Evolutionary conservation across 495 filamentous ascomycete genomes (phyloP), one percentile per base, ranked within the genome.

Genomic region (Tetracladium marchalianum): DNA sequence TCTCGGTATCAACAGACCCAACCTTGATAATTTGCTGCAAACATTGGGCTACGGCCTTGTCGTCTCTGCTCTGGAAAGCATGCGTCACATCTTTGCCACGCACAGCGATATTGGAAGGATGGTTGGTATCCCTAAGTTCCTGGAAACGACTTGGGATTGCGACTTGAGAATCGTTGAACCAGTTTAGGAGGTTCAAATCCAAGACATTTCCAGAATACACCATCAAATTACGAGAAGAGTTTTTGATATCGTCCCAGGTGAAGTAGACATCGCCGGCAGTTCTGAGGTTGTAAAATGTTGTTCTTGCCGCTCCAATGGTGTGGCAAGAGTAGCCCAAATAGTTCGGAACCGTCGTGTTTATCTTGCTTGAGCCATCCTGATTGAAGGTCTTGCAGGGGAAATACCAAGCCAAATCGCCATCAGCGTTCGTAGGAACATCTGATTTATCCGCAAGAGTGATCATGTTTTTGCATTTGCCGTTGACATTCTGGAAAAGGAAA

Each of bases 401-500:
- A 61, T 99, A 99, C 90, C 92, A 99, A 0, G 84, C 93, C 44
- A 99, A 66, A 47, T 94, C 77, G 1, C 81, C 78, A 43, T 73
- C 68, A 2, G 58, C 64, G 55, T 95, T 80, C 0, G 81, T 85
- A 1, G 89, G 89, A 10, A 99, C 79, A 55, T 84, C 81, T 2
- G 90, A 90, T 16, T 66, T 72, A 2, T 72, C 65, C 2, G 80
- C 75, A 0, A 71, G 65, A 1, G 75, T 94, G 57, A 99, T 94
- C 5, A 97, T 62, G 2, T 76, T 87, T 65, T 97, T 99, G 75
- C 93, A 99, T 43, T 84, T 85, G 13, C 92, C 93, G 55, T 99
- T 99, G 60, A 99, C 93, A 55, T 96, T 92, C 62, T 99, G 93
- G 66, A 99, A 99, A 56, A 97, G 68, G 63, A 99, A 99, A 58